phyloP scores from a whole-genome alignment of 2,329 filamentous ascomycete genomes.

The Ophiostoma tasmaniense region DNA sequence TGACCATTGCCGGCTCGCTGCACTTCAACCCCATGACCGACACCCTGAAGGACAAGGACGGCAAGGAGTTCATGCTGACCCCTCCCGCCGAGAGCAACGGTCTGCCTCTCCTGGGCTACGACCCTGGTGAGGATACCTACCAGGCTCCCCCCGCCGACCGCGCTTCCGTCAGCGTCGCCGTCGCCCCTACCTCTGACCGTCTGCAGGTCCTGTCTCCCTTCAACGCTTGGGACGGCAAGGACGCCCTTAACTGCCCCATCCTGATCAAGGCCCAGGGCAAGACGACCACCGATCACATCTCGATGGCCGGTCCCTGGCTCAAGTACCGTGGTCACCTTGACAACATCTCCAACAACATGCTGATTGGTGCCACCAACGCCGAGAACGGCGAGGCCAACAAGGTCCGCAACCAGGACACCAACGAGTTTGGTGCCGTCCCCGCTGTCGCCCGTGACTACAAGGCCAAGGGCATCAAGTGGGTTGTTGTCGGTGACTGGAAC shows the following conservation, averaged over 20 bases:
- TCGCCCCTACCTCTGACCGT: constrained; percentile 84
- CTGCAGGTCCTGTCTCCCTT: constrained; percentile 88
- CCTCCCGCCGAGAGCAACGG: constrained; percentile 65
- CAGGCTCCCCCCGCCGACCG: constrained; percentile 86
- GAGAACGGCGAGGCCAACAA: constrained; percentile 97
- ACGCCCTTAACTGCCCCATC: constrained; percentile 74
- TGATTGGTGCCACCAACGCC: constrained; percentile 93
- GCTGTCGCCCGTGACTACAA: constrained; percentile 97
- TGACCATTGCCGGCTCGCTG: constrained; percentile 33
- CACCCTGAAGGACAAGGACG: constrained; percentile 85
- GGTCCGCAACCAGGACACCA: constrained; percentile 81
- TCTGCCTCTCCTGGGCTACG: constrained; percentile 75
- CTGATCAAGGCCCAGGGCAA: constrained; percentile 95
- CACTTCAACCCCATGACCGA: constrained; percentile 95
- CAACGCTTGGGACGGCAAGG: constrained; percentile 83
- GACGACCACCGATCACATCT: constrained; percentile 96
- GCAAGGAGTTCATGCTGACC: constrained; percentile 88
- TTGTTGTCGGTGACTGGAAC: constrained; percentile 98
- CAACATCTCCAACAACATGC: constrained; percentile 99
- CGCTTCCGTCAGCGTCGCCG: constrained; percentile 61
- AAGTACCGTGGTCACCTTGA: constrained; percentile 98
- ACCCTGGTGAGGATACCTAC: constrained; percentile 85
- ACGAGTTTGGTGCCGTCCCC: constrained; percentile 79
- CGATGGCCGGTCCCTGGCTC: constrained; percentile 93
- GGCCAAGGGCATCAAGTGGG: constrained; percentile 91